phyloP scores from a whole-genome alignment of 1,284 basidiomycete genomes.

The Malassezia sympodialis region DNA sequence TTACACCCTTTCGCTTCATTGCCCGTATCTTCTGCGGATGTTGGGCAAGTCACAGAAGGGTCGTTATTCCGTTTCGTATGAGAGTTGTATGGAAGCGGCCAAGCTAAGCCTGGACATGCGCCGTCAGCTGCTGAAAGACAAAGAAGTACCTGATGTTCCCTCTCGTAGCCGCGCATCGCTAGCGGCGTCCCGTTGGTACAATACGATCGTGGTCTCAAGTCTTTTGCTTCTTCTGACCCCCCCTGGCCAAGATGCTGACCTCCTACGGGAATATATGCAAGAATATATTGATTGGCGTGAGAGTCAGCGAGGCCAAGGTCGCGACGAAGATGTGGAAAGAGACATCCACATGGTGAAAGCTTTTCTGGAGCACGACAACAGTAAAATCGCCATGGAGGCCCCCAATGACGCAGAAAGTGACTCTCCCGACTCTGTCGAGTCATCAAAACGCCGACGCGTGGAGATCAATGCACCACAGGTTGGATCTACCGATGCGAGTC shows the following conservation, averaged over 20 bases:
- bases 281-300: slow-evolving; percentile 10
- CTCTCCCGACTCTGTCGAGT: neutral
- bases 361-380: slow-evolving; percentile 1
- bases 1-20: slow-evolving; percentile 29
- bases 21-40: slow-evolving; percentile 34
- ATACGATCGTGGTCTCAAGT: slow-evolving; percentile 30
- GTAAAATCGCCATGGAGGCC: neutral
- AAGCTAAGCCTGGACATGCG: slow-evolving; percentile 34
- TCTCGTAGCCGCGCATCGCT: slow-evolving; percentile 22
- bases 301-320: neutral
- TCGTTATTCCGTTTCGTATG: slow-evolving; percentile 24
- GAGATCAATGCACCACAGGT: neutral
- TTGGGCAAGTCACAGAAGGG: slow-evolving; percentile 18
- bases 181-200: slow-evolving; percentile 37
- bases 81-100: slow-evolving; percentile 32
- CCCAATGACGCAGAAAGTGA: neutral
- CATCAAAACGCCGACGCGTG: neutral
- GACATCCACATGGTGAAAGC: slow-evolving; percentile 5
- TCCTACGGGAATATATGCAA: slow-evolving; percentile 21
- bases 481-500: neutral
- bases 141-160: slow-evolving; percentile 18
- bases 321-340: neutral
- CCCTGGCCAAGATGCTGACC: slow-evolving; percentile 21
- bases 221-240: slow-evolving; percentile 36
- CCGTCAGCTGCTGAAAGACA: slow-evolving; percentile 21